Evolutionary conservation across 2,329 filamentous ascomycete species (phyloP).

Genomic region (Diplodia sapinea): DNA sequence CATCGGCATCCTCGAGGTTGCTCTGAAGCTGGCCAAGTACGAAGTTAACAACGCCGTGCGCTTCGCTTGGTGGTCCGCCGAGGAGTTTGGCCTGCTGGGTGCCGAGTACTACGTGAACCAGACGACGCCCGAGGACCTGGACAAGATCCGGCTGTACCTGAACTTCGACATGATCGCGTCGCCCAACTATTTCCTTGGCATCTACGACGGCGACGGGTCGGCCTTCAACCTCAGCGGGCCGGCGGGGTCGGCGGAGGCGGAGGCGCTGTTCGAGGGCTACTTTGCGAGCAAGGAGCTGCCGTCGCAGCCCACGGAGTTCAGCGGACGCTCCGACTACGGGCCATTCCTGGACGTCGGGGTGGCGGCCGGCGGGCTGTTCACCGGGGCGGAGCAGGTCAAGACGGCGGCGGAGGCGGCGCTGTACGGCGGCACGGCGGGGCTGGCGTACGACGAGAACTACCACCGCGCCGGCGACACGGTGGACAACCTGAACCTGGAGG

Average conservation of each 20-base stretch:
- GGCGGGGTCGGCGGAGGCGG: conserved; percentile 70
- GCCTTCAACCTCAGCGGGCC: conserved; percentile 62
- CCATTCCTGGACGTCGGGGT: conserved; percentile 76
- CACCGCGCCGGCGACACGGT: conserved; percentile 60
- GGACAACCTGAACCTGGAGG: conserved; percentile 60
- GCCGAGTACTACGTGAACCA: conserved; percentile 61
- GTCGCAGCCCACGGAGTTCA: conserved; percentile 74
- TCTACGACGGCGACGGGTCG: conserved; percentile 65
- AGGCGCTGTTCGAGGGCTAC: conserved; percentile 71
- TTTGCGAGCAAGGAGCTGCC: conserved; percentile 67
- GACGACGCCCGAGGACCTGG: conserved; percentile 55
- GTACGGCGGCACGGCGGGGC: conserved; percentile 73
- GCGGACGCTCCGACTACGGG: conserved; percentile 80
- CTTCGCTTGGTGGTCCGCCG: conserved; percentile 70
- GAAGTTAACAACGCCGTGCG: conserved; percentile 72
- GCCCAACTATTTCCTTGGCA: conserved; percentile 63
- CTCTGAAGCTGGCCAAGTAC: conserved; percentile 70
- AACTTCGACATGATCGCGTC: conserved; percentile 75
- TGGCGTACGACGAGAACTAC: conserved; percentile 63
- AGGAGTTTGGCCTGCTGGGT: conserved; percentile 69
- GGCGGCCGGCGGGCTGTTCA: conserved; percentile 76
- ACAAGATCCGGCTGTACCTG: conserved; percentile 69
- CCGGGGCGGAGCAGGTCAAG: conserved; percentile 78
- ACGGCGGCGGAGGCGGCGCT: conserved; percentile 67
- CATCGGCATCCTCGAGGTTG: conserved; percentile 64